Conservation (phyloP, 2,329 filamentous ascomycete genomes). For the Stenocarpella maydis region DNA sequence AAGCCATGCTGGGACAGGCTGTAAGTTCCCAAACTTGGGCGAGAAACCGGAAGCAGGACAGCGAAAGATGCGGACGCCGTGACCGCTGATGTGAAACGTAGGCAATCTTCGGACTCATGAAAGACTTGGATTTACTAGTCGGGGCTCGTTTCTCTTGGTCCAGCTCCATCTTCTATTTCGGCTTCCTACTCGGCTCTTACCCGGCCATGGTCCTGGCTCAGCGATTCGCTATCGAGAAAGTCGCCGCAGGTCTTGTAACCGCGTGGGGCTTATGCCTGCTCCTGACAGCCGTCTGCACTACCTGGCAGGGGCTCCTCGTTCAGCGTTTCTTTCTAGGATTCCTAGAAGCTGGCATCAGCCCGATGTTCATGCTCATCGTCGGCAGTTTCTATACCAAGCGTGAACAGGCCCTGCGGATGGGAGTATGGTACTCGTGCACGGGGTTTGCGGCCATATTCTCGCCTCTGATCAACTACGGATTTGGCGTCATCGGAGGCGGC, state of each 20-base stretch:
- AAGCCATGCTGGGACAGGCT: slow-evolving; percentile 62
- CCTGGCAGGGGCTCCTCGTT: slow-evolving; percentile 48
- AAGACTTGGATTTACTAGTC: slow-evolving; percentile 49
- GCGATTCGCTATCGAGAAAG: slow-evolving; percentile 54
- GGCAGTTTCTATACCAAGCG: slow-evolving; percentile 51
- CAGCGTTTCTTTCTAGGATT: slow-evolving; percentile 65
- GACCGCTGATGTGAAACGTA: slow-evolving; percentile 30
- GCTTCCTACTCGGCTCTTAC: slow-evolving; percentile 57
- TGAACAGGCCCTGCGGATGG: slow-evolving; percentile 50
- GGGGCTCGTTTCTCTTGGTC: slow-evolving; percentile 55
- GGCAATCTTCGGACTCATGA: slow-evolving; percentile 52
- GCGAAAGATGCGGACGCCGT: background rate
- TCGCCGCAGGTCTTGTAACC: slow-evolving; percentile 48
- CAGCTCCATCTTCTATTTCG: slow-evolving; percentile 57
- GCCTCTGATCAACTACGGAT: slow-evolving; percentile 56
- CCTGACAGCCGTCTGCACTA: slow-evolving; percentile 47
- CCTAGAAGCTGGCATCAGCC: slow-evolving; percentile 63
- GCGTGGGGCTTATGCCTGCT: slow-evolving; percentile 51
- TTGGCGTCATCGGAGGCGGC: slow-evolving; percentile 52
- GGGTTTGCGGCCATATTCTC: slow-evolving; percentile 55
- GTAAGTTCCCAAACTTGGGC: slow-evolving; percentile 41
- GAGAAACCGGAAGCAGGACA: background rate
- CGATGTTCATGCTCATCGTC: slow-evolving; percentile 64
- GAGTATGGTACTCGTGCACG: slow-evolving; percentile 53
- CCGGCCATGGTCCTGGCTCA: slow-evolving; percentile 53